Base-by-base conservation (phyloP, 164 flowering plant genomes). In the Saururus chinensis region DNA sequence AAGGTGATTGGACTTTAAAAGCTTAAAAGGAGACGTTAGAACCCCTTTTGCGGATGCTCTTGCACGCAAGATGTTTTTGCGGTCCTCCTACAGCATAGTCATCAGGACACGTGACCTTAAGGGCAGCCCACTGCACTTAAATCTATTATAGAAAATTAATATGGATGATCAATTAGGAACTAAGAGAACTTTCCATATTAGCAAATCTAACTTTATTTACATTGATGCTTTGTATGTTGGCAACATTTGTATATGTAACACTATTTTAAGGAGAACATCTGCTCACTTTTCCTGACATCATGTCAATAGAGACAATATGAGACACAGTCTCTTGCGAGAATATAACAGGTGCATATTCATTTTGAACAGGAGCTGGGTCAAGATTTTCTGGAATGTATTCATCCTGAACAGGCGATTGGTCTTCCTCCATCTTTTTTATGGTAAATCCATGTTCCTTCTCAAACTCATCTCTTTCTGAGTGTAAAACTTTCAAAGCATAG, bases 281-380 rank as follows among this genome's bases (percentile, higher is more conserved):
- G 8, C 71, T 25, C 61, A 89, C 98, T 93, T 84, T 82, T 68
- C 98, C 97, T 20, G 98, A 93, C 95, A 93, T 88, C 98, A 93
- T 90, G 79, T 93, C 98, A 62, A 90, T 85, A 53, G 98, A 93
- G 23, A 86, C 91, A 22, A 93, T 88, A 70, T 93, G 96, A 24
- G 98, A 80, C 14, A 93, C 96, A 19, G 97, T 90, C 73, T 88
- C 81, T 67, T 93, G 98, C 26, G 90, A 76, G 63, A 93, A 84
- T 66, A 88, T 80, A 35, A 93, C 98, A 5, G 98, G 98, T n/a
- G 98, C 98, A 81, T 93, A 93, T 79, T 93, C 98, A 75, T 85
- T 92, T 75, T 80, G 80, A 67, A 76, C 57, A 9, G 97, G 98
- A 30, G 97, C 78, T 62, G 96, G 81, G 40, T 85, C 87, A 64